Percentiles rank a stretch among this genome's conserved stretches.
Conservation (phyloP, 441 rosid species). For the Adansonia madagascariensis region DNA sequence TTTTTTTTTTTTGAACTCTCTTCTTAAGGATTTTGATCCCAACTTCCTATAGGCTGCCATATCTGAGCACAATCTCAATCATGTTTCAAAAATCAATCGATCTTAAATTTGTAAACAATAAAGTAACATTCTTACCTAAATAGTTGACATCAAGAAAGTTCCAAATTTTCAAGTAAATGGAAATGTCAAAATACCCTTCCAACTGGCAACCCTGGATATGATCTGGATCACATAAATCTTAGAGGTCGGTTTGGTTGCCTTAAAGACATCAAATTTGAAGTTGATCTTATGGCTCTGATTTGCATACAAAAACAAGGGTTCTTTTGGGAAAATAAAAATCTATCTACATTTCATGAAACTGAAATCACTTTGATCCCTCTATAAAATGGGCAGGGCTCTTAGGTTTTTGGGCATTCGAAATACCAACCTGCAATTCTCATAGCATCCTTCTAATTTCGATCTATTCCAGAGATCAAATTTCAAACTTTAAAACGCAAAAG, state of each 20-base stretch:
- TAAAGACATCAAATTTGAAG: not conserved
- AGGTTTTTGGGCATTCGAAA: not conserved
- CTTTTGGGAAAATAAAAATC: slow-evolving; percentile 11
- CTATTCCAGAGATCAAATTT: not conserved
- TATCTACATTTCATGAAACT: not conserved
- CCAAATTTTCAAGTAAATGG: slow-evolving; percentile 10
- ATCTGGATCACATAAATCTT: not conserved
- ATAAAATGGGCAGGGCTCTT: slow-evolving; percentile 30
- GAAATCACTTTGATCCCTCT: not conserved
- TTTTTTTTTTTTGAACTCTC: not conserved
- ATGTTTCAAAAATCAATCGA: slow-evolving; percentile 3
- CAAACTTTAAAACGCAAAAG: not conserved
- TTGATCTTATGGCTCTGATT: not conserved
- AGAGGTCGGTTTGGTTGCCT: not conserved
- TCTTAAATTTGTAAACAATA: slow-evolving; percentile 5
- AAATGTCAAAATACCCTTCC: slow-evolving; percentile 12
- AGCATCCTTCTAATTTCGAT: not conserved
- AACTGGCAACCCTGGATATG: slow-evolving; percentile 13
- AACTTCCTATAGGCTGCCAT: slow-evolving; percentile 20
- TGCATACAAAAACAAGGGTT: slow-evolving; percentile 21
- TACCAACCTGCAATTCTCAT: not conserved
- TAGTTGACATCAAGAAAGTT: slow-evolving; percentile 26
- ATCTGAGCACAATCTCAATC: not conserved
- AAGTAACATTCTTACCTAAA: slow-evolving; percentile 25
- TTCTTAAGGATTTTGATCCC: slow-evolving; percentile 21